Evolutionary conservation across 352 stramenopile species (phyloP).

Genomic region (Phytophthora melonis): DNA sequence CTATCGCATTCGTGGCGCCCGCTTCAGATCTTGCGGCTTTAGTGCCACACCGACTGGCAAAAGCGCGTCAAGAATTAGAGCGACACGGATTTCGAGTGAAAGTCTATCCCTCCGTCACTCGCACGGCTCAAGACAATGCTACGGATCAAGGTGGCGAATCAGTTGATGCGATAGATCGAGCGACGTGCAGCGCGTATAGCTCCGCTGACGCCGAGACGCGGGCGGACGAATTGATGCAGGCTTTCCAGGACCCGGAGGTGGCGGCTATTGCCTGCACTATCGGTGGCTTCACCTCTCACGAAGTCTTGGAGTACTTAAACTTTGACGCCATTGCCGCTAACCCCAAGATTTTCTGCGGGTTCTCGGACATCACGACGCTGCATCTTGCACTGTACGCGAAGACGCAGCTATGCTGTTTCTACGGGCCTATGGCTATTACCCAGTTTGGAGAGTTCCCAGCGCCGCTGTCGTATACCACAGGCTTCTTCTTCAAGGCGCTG

Average conservation of each 20-base stretch:
- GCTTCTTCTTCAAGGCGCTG: constrained; percentile 49
- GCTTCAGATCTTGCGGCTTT: constrained; percentile 52
- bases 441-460: constrained; percentile 73
- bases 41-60: constrained; percentile 52
- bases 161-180: constrained; percentile 5
- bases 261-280: constrained; percentile 64
- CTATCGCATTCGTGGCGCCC: constrained; percentile 63
- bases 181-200: constrained; percentile 45
- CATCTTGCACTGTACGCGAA: constrained; percentile 61
- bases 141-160: constrained; percentile 10
- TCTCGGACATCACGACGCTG: constrained; percentile 73
- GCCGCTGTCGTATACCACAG: constrained; percentile 56
- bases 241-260: constrained; percentile 53
- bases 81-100: constrained; percentile 51
- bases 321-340: constrained; percentile 53
- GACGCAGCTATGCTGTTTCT: constrained; percentile 61
- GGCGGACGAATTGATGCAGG: constrained; percentile 60
- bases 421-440: constrained; percentile 60
- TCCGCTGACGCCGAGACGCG: constrained; percentile 56
- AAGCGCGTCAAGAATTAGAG: constrained; percentile 49
- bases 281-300: constrained; percentile 67
- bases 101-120: constrained; percentile 54
- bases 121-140: constrained; percentile 44
- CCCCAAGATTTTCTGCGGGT: constrained; percentile 67
- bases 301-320: constrained; percentile 70